These are phyloP conservation scores for Dipteronia dyeriana DNA, from an alignment of 345 rosid genomes.

Conservation along the genomic window DNA sequence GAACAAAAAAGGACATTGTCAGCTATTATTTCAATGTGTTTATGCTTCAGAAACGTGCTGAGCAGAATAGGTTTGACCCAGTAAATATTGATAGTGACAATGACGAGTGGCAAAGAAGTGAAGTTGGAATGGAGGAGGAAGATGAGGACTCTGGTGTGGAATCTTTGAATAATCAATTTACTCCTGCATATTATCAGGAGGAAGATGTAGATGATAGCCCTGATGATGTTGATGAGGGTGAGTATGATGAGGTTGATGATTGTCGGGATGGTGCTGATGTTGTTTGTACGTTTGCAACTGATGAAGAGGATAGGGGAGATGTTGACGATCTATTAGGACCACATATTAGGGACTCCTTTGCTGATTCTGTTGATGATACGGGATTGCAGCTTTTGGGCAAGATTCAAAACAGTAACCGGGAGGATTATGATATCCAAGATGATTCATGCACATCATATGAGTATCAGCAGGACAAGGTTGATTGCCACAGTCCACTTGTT, in stretches of 20 bases:
- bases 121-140: conserved; percentile 27
- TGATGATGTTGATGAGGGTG: conserved; percentile 33
- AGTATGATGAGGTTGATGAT: conserved; percentile 24
- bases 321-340: conserved; percentile 29
- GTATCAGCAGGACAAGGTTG: conserved; percentile 25
- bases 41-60: conserved; percentile 46
- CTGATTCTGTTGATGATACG: conserved; percentile 6
- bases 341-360: conserved; percentile 8
- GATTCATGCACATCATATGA: conserved; percentile 44
- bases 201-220: conserved; percentile 24
- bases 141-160: conserved; percentile 47
- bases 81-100: conserved; percentile 50
- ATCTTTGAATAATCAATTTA: conserved; percentile 29
- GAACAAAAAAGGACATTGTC: conserved; percentile 36
- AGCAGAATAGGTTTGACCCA: conserved; percentile 48
- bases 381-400: conserved; percentile 17
- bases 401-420: conserved; percentile 11
- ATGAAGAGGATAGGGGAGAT: conserved; percentile 39
- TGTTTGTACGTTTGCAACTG: conserved; percentile 19
- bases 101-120: conserved; percentile 48
- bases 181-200: conserved; percentile 16
- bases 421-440: conserved; percentile 30
- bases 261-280: conserved; percentile 8
- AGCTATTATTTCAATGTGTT: conserved; percentile 62
- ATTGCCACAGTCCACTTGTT: conserved; percentile 15